phyloP scores from a whole-genome alignment of 1,284 basidiomycete species.

The Laetiporus sulphureus region DNA sequence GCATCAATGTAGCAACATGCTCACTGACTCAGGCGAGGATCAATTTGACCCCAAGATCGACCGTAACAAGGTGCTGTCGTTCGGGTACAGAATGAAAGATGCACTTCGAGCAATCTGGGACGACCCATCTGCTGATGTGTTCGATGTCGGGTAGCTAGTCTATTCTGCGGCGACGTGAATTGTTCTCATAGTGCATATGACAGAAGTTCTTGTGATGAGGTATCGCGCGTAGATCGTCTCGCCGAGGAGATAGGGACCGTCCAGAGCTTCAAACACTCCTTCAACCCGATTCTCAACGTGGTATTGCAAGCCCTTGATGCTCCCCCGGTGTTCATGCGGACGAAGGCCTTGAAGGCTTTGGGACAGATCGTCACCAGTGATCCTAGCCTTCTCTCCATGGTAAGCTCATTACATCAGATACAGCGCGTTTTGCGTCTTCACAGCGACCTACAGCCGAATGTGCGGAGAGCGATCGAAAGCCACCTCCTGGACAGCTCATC shows the following conservation, averaged over 20 bases:
- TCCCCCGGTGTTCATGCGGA: constrained; percentile 79
- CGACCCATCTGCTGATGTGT: constrained; percentile 58
- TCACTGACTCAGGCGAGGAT: constrained; percentile 30
- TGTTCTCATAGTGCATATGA: constrained; percentile 1
- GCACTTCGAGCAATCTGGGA: constrained; percentile 66
- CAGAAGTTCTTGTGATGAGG: constrained; percentile 61
- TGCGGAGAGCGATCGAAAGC: constrained; percentile 79
- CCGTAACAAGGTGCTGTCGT: constrained; percentile 31
- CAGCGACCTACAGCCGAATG: constrained; percentile 46
- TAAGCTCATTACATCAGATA: constrained; percentile 29
- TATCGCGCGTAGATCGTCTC: constrained; percentile 54
- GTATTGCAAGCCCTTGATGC: constrained; percentile 76
- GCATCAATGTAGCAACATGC: constrained; percentile 42
- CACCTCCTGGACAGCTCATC: constrained; percentile 88
- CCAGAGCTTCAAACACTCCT: constrained; percentile 69
- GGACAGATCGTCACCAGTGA: constrained; percentile 84
- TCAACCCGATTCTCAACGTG: constrained; percentile 73
- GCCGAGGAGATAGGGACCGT: constrained; percentile 72
- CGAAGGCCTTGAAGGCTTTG: constrained; percentile 84
- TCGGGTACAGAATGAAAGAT: constrained; percentile 50
- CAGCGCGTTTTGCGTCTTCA: constrained; percentile 5
- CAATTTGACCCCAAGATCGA: constrained; percentile 21
- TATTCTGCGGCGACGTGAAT: not conserved
- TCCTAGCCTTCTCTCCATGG: constrained; percentile 72
- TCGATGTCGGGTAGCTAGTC: constrained; percentile 60